phyloP scores from a whole-genome alignment of 2,329 filamentous ascomycete species.

The Botryotinia convoluta region DNA sequence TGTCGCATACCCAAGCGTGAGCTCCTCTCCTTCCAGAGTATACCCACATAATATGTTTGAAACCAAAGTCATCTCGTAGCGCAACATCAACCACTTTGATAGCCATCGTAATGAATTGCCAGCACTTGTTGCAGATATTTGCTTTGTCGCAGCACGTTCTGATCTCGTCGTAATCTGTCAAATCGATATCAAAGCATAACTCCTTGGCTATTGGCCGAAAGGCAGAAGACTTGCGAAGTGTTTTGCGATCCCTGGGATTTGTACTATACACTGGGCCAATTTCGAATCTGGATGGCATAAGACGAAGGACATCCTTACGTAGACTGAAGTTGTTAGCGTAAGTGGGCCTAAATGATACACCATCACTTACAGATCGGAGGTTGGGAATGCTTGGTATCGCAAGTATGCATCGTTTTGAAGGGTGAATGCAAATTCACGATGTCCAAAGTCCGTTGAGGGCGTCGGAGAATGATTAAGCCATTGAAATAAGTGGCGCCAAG shows the following conservation, averaged over 20 bases:
- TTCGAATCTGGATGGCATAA: slow-evolving; percentile 92
- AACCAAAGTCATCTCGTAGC: slow-evolving; percentile 90
- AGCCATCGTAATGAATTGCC: slow-evolving; percentile 97
- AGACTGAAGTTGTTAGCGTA: slow-evolving; percentile 51
- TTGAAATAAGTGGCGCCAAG: slow-evolving; percentile 91
- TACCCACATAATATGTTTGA: slow-evolving; percentile 96
- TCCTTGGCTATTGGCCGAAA: slow-evolving; percentile 91
- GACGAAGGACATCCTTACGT: slow-evolving; percentile 83
- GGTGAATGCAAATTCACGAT: slow-evolving; percentile 95
- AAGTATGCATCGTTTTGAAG: slow-evolving; percentile 90
- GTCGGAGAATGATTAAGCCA: slow-evolving; percentile 94
- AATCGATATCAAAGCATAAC: slow-evolving; percentile 97
- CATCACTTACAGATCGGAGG: slow-evolving; percentile 56
- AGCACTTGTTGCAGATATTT: slow-evolving; percentile 91
- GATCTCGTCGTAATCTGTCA: slow-evolving; percentile 98
- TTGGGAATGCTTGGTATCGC: slow-evolving; percentile 80
- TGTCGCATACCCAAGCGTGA: slow-evolving; percentile 98
- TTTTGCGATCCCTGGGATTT: slow-evolving; percentile 91
- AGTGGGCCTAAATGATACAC: not conserved
- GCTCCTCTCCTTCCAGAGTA: slow-evolving; percentile 95
- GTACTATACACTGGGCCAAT: slow-evolving; percentile 96
- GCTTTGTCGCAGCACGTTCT: slow-evolving; percentile 92
- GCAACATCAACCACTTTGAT: slow-evolving; percentile 90
- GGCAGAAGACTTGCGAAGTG: slow-evolving; percentile 71
- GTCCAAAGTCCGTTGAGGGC: slow-evolving; percentile 82